phyloP scores from a whole-genome alignment of 2,329 filamentous ascomycete genomes.

The Diaporthe sp. region DNA sequence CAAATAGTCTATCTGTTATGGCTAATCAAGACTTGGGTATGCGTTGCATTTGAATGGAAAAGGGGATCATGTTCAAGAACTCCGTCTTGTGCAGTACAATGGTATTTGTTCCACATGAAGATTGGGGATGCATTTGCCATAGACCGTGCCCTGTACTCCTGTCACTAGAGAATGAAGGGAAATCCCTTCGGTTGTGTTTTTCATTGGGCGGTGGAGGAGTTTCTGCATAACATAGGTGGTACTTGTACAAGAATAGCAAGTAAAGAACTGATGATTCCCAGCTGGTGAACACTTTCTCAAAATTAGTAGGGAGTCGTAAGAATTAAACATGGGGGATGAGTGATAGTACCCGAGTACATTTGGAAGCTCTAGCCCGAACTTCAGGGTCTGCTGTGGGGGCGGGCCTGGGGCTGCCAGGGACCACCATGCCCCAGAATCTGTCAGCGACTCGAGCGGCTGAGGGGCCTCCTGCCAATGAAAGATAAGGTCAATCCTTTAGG shows the following conservation, averaged over 20 bases:
- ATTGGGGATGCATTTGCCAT: no score
- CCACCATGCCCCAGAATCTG: neutral
- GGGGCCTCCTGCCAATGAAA: constrained; percentile 5
- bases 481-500: constrained; percentile 30
- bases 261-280: neutral
- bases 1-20: no score
- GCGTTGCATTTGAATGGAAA: no score
- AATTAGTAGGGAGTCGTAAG: neutral
- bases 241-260: neutral
- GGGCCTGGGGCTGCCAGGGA: constrained; percentile 1
- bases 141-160: no score
- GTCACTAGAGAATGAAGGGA: no score
- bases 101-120: no score
- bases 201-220: fast-evolving
- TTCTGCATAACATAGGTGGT: no score
- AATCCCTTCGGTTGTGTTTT: neutral
- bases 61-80: no score
- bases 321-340: no score
- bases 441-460: neutral
- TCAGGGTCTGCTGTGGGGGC: neutral
- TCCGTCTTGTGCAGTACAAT: no score
- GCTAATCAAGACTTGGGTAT: no score
- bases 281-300: neutral
- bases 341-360: neutral
- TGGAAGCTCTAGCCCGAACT: neutral